Conservation (phyloP, 1,284 basidiomycete genomes). For the Apiotrichum porosum region DNA sequence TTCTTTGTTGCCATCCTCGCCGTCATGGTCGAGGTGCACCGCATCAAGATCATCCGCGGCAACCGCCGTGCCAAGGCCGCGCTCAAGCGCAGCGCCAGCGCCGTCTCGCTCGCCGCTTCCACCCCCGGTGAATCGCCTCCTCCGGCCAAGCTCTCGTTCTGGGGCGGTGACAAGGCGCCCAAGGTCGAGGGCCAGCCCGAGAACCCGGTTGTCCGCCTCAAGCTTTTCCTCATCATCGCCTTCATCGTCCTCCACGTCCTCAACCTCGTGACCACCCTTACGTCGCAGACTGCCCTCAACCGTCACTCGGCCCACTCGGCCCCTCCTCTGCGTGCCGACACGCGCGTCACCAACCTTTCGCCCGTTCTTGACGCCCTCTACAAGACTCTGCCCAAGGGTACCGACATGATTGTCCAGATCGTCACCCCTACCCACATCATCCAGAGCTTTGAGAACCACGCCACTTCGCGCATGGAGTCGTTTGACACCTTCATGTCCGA, state of each 20-base stretch:
- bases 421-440: slow-evolving; percentile 62
- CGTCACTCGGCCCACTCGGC: slow-evolving; percentile 52
- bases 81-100: slow-evolving; percentile 17
- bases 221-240: slow-evolving; percentile 80
- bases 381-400: slow-evolving; percentile 49
- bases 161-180: slow-evolving; percentile 4
- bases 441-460: slow-evolving; percentile 31
- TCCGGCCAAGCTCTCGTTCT: slow-evolving; percentile 9
- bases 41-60: slow-evolving; percentile 58
- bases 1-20: slow-evolving; percentile 85
- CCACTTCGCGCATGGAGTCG: slow-evolving; percentile 45
- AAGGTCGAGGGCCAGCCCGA: slow-evolving; percentile 41
- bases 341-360: slow-evolving; percentile 56
- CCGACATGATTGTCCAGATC: slow-evolving; percentile 65
- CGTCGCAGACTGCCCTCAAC: slow-evolving; percentile 62
- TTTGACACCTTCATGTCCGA: slow-evolving; percentile 84
- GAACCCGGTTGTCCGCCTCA: slow-evolving; percentile 81
- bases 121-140: slow-evolving; percentile 10
- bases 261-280: slow-evolving; percentile 89
- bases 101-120: slow-evolving; percentile 9
- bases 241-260: slow-evolving; percentile 85
- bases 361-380: slow-evolving; percentile 60
- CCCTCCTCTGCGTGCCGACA: slow-evolving; percentile 34
- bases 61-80: slow-evolving; percentile 24
- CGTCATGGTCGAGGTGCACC: slow-evolving; percentile 83